Evolutionary conservation across 306 rosid species (phyloP).

Genomic region (Cotoneaster glaucophyllus): DNA sequence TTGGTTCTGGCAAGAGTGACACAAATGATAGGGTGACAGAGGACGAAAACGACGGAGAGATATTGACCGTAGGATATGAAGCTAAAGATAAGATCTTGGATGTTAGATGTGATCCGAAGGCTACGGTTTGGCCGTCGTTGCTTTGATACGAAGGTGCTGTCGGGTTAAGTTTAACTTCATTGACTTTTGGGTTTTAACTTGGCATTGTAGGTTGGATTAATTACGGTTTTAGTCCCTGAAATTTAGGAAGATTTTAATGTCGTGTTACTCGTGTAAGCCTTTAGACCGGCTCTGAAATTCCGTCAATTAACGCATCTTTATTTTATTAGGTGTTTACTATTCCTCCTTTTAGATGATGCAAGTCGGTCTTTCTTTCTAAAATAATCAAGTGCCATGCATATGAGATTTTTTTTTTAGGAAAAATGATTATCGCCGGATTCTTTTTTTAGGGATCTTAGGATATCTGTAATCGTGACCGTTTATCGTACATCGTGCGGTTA

Average conservation of each 20-base stretch:
- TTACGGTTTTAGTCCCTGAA: background rate
- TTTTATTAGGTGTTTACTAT: no score
- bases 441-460: fast-evolving
- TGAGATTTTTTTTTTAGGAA: no score
- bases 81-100: background rate
- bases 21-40: background rate
- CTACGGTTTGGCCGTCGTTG: background rate
- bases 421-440: no score
- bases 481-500: fast-evolving
- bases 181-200: background rate
- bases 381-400: no score
- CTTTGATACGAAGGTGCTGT: background rate
- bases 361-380: no score
- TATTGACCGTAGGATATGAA: background rate
- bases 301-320: no score
- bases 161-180: background rate
- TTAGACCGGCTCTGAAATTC: background rate
- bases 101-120: background rate
- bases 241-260: background rate
- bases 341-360: no score
- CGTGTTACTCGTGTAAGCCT: background rate
- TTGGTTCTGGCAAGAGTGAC: background rate
- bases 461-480: fast-evolving
- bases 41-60: background rate
- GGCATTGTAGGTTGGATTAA: background rate